These are phyloP conservation scores for Rhinocladiella mackenziei DNA, from an alignment of 2,329 filamentous ascomycete species.

Conservation along the genomic window DNA sequence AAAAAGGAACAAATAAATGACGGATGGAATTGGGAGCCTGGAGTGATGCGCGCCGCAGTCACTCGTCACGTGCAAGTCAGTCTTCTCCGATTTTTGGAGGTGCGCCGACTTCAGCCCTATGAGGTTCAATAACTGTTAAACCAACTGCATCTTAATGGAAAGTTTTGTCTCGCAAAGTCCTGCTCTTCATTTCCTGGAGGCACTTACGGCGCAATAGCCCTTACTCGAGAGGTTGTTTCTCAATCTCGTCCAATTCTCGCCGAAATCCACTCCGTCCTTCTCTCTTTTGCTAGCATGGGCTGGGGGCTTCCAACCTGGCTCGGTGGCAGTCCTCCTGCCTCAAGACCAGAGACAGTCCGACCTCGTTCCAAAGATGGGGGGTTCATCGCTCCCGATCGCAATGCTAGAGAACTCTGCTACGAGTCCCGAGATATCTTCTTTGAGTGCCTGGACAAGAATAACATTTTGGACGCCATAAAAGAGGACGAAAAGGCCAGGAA, in stretches of 20 bases:
- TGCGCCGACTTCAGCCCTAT: not conserved
- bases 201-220: too few relatives aligned
- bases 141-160: not conserved
- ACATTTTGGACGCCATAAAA: conserved; percentile 70
- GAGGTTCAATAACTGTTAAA: too few relatives aligned
- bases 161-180: not conserved
- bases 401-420: conserved; percentile 81
- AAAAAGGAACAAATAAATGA: too few relatives aligned
- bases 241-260: not conserved
- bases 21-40: too few relatives aligned
- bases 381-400: conserved; percentile 77
- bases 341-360: conserved; percentile 34
- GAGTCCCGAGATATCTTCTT: conserved; percentile 85
- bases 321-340: conserved; percentile 30
- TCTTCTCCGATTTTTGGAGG: not conserved
- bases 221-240: too few relatives aligned
- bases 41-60: too few relatives aligned
- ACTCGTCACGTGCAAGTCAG: not conserved
- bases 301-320: conserved; percentile 30
- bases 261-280: not conserved
- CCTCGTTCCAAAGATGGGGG: conserved; percentile 53
- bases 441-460: conserved; percentile 73
- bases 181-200: not conserved
- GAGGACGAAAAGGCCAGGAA: conserved; percentile 54
- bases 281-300: conserved; percentile 14